phyloP scores from a whole-genome alignment of 176 grass and related monocot genomes.

The Phyllostachys edulis region DNA sequence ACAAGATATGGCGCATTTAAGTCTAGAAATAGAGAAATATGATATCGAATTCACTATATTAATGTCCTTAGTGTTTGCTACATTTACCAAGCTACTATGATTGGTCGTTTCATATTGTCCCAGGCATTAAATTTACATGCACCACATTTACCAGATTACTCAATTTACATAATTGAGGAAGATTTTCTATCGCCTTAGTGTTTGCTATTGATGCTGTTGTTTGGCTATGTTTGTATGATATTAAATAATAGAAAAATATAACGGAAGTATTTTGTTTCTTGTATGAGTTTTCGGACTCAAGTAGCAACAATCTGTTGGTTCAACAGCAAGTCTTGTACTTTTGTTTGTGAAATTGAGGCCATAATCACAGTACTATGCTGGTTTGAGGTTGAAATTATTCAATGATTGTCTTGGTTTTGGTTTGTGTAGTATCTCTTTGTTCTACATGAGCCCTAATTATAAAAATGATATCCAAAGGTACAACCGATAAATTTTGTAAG shows the following conservation, averaged over 20 bases:
- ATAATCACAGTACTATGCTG: background rate
- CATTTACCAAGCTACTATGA: too few species aligned
- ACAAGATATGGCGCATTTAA: background rate
- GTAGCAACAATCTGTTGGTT: background rate
- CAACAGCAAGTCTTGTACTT: too few species aligned
- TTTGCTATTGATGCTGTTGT: conserved; percentile 23
- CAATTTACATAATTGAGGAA: conserved; percentile 1
- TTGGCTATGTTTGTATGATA: conserved; percentile 2
- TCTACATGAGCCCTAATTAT: background rate
- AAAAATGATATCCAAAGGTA: background rate
- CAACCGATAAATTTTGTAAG: conserved; percentile 14
- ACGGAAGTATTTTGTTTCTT: background rate
- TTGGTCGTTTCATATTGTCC: too few species aligned
- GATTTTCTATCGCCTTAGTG: background rate
- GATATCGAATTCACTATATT: background rate
- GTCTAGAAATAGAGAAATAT: background rate
- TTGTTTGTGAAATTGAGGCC: too few species aligned
- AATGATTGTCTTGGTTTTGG: too few species aligned
- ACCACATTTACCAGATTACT: too few species aligned
- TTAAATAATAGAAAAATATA: background rate
- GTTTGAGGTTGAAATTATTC: conserved; percentile 15
- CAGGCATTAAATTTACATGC: too few species aligned
- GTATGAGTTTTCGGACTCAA: too few species aligned
- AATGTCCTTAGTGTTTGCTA: background rate
- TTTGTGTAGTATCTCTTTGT: conserved; percentile 3